phyloP scores from a whole-genome alignment of 2,329 filamentous ascomycete species.

The Fusarium caatingaense region DNA sequence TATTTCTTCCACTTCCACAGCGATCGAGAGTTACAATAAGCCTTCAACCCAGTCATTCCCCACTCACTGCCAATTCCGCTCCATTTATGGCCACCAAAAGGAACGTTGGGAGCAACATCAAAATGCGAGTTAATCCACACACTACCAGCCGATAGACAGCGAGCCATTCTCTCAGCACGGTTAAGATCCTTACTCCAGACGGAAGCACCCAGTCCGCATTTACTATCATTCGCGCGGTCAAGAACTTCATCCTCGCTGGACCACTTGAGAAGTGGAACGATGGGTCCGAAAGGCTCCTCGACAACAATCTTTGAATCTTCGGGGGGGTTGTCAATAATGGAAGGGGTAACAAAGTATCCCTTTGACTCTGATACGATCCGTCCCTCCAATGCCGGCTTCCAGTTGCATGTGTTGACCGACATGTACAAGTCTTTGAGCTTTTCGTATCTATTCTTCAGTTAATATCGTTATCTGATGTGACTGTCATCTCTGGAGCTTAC shows the following conservation, averaged over 20 bases:
- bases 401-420: neutral
- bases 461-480: neutral
- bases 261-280: neutral
- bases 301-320: neutral
- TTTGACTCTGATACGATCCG: neutral
- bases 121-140: slow-evolving; percentile 14
- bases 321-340: neutral
- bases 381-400: neutral
- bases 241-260: slow-evolving; percentile 8
- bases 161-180: neutral
- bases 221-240: neutral
- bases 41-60: slow-evolving; percentile 1
- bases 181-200: slow-evolving; percentile 59
- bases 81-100: slow-evolving; percentile 12
- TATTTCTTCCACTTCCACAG: neutral
- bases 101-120: slow-evolving; percentile 2
- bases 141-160: neutral
- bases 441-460: neutral
- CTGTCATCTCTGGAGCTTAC: neutral
- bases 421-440: neutral
- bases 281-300: neutral
- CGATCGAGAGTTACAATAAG: neutral
- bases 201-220: slow-evolving; percentile 52
- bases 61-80: slow-evolving; percentile 9
- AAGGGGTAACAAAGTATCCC: neutral